phyloP scores from a whole-genome alignment of 1,139 yeast genomes.

The Arxiozyma bovina region DNA sequence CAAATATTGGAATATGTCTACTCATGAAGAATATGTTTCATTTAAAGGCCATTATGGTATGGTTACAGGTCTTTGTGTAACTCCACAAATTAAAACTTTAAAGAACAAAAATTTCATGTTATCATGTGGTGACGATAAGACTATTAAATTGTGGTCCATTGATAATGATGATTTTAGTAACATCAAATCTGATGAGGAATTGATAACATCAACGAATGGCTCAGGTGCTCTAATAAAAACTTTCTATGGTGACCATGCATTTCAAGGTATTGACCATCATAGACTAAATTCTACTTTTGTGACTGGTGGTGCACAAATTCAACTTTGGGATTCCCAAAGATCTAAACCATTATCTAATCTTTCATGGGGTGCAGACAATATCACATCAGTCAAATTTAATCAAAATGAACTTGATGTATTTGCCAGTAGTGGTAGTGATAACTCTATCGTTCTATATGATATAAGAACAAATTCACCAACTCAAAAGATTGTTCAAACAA shows the following conservation, averaged over 20 bases:
- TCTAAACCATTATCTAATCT: conserved; percentile 67
- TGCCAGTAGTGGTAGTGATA: conserved; percentile 89
- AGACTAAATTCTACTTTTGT: conserved; percentile 64
- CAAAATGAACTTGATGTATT: conserved; percentile 81
- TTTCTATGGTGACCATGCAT: conserved; percentile 74
- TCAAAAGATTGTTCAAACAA: conserved; percentile 74
- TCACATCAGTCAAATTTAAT: conserved; percentile 75
- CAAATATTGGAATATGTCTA: conserved; percentile 80
- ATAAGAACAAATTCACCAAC: conserved; percentile 87
- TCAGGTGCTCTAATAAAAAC: conserved; percentile 56
- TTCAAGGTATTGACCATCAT: conserved; percentile 83
- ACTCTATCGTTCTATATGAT: conserved; percentile 84
- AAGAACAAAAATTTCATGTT: conserved; percentile 54
- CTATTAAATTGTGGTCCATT: conserved; percentile 73
- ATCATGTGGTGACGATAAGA: conserved; percentile 88
- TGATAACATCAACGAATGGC: conserved; percentile 9
- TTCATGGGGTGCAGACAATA: conserved; percentile 95
- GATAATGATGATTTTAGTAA: conserved; percentile 36
- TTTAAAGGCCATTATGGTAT: conserved; percentile 88
- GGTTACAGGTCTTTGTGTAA: conserved; percentile 75
- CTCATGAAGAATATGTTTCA: conserved; percentile 63
- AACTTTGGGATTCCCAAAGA: conserved; percentile 82
- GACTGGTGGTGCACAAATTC: conserved; percentile 85
- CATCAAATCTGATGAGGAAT: conserved; percentile 26
- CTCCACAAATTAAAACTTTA: conserved; percentile 22